A percentile compares a stretch with the other conserved stretches of the same genome.
phyloP scores from a whole-genome alignment of 352 stramenopile species.

The Globisporangium takayamanum region DNA sequence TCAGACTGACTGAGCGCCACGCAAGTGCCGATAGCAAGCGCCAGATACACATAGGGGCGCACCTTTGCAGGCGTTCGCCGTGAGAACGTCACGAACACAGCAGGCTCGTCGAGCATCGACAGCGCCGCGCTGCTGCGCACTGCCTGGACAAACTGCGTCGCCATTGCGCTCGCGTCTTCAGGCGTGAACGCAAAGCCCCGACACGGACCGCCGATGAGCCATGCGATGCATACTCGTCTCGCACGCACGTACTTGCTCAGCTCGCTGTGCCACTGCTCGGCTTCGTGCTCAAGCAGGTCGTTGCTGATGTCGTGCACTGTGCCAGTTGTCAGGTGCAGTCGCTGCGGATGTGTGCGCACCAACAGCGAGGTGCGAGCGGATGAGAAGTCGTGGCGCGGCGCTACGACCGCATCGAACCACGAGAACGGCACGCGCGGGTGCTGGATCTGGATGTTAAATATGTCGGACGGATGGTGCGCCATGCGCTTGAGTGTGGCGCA shows the following conservation, averaged over 20 bases:
- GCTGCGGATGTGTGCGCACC: constrained; percentile 1
- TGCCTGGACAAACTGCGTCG: constrained; percentile 24
- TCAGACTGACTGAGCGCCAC: not conserved
- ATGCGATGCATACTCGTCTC: constrained; percentile 24
- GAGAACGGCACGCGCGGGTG: constrained; percentile 47
- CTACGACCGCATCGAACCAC: constrained; percentile 60
- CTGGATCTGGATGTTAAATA: constrained; percentile 75
- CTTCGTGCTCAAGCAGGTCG: constrained; percentile 21
- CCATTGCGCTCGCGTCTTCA: constrained; percentile 32
- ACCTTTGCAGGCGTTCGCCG: constrained; percentile 43
- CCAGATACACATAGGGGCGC: not conserved
- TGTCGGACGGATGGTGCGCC: not conserved
- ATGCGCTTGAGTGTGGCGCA: constrained; percentile 43
- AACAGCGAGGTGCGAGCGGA: not conserved
- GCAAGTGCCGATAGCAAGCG: not conserved
- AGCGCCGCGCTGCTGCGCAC: not conserved
- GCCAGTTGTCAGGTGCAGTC: constrained; percentile 44
- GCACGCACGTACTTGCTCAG: constrained; percentile 7
- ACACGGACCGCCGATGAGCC: constrained; percentile 63
- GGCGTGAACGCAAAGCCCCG: constrained; percentile 49
- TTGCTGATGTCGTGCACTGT: constrained; percentile 38
- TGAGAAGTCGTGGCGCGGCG: constrained; percentile 48
- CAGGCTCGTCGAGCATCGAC: not conserved
- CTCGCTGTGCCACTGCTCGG: constrained; percentile 12
- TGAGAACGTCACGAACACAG: constrained; percentile 66